Base-by-base conservation (phyloP, 495 filamentous ascomycete genomes). In the Melanomma pulvis-pyrius region DNA sequence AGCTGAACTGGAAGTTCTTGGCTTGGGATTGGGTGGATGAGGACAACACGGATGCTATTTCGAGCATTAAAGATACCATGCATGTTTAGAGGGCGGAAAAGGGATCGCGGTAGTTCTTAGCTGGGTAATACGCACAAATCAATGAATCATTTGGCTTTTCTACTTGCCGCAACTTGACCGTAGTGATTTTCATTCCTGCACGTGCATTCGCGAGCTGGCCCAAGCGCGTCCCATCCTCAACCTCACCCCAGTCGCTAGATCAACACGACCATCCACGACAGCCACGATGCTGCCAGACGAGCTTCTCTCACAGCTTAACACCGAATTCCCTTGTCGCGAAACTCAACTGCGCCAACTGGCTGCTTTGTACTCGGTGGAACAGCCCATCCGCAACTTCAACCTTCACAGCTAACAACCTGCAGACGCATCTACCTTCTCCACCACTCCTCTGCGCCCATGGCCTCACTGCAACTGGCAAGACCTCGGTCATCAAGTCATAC, bases 401-500 rank as follows among this genome's bases (percentile, higher is more conserved):
- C 53, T 24, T 47, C 5, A 47, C 15, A 21, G 56, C 57, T 62
- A 62, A 65, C 58, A 22, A 15, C 24, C 29, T 47, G 2, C 54
- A 83, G 82, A 76, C 77, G 44, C 63, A 66, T 22, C 64, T 77
- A 3, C 77, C 79, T 57, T 82, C 77, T 49, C 82, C 83, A 7
- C 64, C 82, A 2, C 89, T 87, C 46, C 68, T 98, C 2, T 86
- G 96, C 6, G 76, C 94, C 49, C 85, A 98, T 71, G 94, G 94
- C 21, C 85, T 92, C n/a, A 87, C 92, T 66, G 87, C 92, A n/a
- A 97, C 93, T 0, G 96, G 94, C 65, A 98, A 97, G 78, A 90
- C 84, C 26, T 82, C 84, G 54, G 84, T 96, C 52, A 78, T 90
- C 24, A 79, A 80, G 46, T 79, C 82, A 9, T 79, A 94, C 19